Evolutionary conservation across 768 basidiomycete genomes (phyloP), one percentile per base, ranked within the genome.

Genomic region (Leccinellum rugosiceps): DNA sequence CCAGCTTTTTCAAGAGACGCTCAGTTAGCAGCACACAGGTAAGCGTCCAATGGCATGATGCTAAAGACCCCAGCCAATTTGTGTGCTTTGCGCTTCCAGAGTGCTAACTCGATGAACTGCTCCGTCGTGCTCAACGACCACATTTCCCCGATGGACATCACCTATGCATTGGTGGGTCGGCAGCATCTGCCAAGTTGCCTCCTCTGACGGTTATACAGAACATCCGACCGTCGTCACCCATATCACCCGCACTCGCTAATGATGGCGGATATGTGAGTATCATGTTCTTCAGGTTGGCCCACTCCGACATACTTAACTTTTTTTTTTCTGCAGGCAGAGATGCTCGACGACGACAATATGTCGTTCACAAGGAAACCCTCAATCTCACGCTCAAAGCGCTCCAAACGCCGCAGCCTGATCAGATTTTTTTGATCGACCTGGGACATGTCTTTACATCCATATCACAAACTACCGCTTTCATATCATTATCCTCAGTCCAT

Each of bases 301-400:
- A 10, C 21, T 43, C 26, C n/a, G n/a, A n/a, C n/a, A 46, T 47
- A 21, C 19, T 38, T 3, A 49, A n/a, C 32, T 6, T 6, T 23
- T 19, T 15, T 45, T 48, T 50, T 15, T 15, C 4, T 21, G 1
- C 57, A 68, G 67, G 67, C 67, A 4, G 61, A 68, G 45, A 63
- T 70, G 69, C 66, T 68, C 6, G 67, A 68, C 5, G 67, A 68
- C 2, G 67, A 68, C 43, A 68, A 68, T 38, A 70, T 70, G 67
- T 65, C 67, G 23, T 68, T 57, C 10, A 26, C 53, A 17, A 10
- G 50, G 6, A 65, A 51, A 55, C 6, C 32, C n/a, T 50, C 53
- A 21, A 44, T 25, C 6, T 30, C 41, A 21, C 50, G 10, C 19
- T 31, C 56, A 8, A 62, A 56, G 57, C 28, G 41, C 34, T 52